These are phyloP conservation scores for Candida methanosorbosa DNA, from an alignment of 805 yeast genomes.

Conservation along the genomic window DNA sequence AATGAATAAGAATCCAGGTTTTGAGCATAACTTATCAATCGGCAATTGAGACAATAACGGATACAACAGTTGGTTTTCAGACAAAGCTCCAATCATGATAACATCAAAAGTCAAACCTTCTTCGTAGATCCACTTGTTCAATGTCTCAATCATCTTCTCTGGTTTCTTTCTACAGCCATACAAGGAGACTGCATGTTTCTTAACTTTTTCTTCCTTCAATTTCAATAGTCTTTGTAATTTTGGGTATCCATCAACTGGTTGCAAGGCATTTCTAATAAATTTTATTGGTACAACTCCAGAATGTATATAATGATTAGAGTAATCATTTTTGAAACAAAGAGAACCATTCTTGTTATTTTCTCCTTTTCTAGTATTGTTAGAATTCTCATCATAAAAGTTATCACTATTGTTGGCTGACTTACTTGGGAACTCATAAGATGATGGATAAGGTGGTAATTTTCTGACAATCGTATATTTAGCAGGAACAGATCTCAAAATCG, in stretches of 20 bases:
- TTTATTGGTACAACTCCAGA: conserved; percentile 53
- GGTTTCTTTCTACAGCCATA: conserved; percentile 53
- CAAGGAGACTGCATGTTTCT: conserved; percentile 46
- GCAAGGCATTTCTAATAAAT: conserved; percentile 54
- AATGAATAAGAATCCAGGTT: conserved; percentile 78
- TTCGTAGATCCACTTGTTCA: conserved; percentile 53
- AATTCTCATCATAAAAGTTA: conserved; percentile 1
- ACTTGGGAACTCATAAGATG: no score
- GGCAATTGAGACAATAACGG: conserved; percentile 62
- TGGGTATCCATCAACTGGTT: conserved; percentile 80
- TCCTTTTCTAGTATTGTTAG: background rate
- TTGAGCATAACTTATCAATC: conserved; percentile 61
- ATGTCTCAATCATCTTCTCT: conserved; percentile 44
- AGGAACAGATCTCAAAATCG: no score
- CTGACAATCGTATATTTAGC: no score
- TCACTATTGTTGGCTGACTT: no score
- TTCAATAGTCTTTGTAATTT: conserved; percentile 61
- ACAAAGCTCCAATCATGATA: conserved; percentile 83
- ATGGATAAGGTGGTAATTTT: no score
- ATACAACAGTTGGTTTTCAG: conserved; percentile 61
- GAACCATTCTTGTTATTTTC: conserved; percentile 4
- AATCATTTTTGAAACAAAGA: conserved; percentile 51
- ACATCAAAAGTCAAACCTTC: conserved; percentile 71
- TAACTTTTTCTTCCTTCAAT: conserved; percentile 53
- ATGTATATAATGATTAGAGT: conserved; percentile 59